A percentile compares a stretch with the other conserved stretches of the same genome.
Evolutionary conservation across 805 yeast species (phyloP).

Genomic region (Isabelozyma pseudorhagii): DNA sequence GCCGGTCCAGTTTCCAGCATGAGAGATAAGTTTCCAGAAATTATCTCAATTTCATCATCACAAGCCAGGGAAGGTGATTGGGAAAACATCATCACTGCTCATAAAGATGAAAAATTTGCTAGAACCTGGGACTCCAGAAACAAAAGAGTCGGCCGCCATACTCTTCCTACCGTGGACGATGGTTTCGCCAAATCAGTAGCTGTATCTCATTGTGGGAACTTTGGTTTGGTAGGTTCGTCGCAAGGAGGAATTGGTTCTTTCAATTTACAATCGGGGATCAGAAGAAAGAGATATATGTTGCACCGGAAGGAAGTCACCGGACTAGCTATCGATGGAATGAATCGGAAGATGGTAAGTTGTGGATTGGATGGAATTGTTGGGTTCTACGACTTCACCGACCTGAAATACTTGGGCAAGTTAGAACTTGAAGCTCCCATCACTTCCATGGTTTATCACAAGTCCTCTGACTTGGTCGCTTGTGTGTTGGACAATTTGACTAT

Average conservation of each 20-base stretch:
- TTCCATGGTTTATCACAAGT: conserved; percentile 68
- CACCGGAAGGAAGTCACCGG: conserved; percentile 87
- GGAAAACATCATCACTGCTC: conserved; percentile 91
- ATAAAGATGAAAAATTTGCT: conserved; percentile 77
- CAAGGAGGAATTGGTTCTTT: conserved; percentile 81
- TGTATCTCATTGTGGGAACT: conserved; percentile 92
- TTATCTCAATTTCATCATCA: conserved; percentile 66
- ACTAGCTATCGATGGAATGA: conserved; percentile 84
- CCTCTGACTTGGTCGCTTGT: conserved; percentile 81
- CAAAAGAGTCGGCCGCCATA: conserved; percentile 77
- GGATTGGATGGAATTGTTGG: conserved; percentile 90
- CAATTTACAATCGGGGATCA: conserved; percentile 87
- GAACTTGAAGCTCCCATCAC: conserved; percentile 77
- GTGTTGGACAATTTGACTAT: conserved; percentile 85
- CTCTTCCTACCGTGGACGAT: conserved; percentile 70
- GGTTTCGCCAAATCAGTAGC: conserved; percentile 73
- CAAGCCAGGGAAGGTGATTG: conserved; percentile 81
- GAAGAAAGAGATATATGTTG: conserved; percentile 64
- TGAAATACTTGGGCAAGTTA: conserved; percentile 63
- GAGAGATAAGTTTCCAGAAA: conserved; percentile 75
- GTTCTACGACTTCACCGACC: conserved; percentile 78
- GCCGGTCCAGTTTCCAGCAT: conserved; percentile 55
- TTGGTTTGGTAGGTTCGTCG: conserved; percentile 87
- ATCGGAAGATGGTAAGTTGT: conserved; percentile 78
- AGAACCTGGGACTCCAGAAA: conserved; percentile 85